Evolutionary conservation across 768 basidiomycete species (phyloP).

Genomic region (Tulasnella sp.): DNA sequence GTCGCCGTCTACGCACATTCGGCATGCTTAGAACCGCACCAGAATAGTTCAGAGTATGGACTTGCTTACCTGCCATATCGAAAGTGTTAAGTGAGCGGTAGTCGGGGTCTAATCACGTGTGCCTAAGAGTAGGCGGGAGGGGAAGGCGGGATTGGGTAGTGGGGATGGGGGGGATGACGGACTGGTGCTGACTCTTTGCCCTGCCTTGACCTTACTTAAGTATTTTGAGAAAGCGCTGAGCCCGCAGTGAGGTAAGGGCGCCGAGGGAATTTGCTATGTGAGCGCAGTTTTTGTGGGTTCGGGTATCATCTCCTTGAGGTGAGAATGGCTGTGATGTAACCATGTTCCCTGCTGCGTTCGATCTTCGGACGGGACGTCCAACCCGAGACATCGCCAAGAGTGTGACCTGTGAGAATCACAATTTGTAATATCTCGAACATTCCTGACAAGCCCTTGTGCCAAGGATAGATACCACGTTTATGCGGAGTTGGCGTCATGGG

Average conservation of each 20-base stretch:
- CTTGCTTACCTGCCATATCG: neutral
- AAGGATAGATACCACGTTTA: neutral
- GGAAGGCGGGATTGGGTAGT: neutral
- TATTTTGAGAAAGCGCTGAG: neutral
- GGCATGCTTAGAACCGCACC: neutral
- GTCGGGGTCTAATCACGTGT: neutral
- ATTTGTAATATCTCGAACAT: neutral
- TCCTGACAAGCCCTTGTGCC: neutral
- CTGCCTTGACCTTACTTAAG: conserved; percentile 8
- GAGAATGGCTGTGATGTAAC: neutral
- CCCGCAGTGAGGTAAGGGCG: neutral
- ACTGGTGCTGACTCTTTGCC: neutral
- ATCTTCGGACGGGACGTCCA: neutral
- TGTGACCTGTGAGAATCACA: neutral
- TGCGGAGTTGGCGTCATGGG: neutral
- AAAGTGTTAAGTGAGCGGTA: neutral
- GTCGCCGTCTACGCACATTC: neutral
- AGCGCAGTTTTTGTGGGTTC: neutral
- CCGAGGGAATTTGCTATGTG: neutral
- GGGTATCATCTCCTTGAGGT: neutral
- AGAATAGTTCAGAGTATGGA: neutral
- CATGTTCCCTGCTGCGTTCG: neutral
- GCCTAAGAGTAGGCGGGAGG: neutral
- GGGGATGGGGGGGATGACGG: conserved; percentile 1
- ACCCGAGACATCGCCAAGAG: conserved; percentile 1